phyloP scores from a whole-genome alignment of 2,329 filamentous ascomycete species.

The Aspergillus quadricinctus region DNA sequence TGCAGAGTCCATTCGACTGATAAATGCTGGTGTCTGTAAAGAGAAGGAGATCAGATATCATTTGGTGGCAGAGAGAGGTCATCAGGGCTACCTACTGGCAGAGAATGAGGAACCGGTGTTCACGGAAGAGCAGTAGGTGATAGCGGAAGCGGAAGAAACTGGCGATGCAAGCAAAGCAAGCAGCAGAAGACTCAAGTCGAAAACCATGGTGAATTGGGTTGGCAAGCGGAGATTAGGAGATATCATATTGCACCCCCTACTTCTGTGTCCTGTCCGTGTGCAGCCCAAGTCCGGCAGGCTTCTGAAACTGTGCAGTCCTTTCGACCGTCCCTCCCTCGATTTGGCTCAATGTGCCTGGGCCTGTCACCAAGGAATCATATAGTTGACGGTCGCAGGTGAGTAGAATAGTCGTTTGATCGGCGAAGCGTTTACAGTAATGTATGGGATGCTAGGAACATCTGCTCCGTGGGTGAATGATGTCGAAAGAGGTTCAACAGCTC shows the following conservation, averaged over 20 bases:
- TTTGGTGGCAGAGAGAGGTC: neutral
- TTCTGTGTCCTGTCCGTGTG: neutral
- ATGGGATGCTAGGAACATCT: neutral
- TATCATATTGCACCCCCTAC: neutral
- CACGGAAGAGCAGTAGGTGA: constrained; percentile 41
- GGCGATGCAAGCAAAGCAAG: constrained; percentile 24
- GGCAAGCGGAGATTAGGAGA: neutral
- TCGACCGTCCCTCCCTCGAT: neutral
- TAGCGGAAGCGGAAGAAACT: constrained; percentile 18
- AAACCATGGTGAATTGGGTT: constrained; percentile 17
- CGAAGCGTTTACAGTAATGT: neutral
- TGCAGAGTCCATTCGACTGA: constrained; percentile 46
- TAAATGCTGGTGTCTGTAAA: constrained; percentile 34
- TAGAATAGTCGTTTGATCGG: neutral
- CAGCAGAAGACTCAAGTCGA: constrained; percentile 15
- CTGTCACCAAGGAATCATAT: neutral
- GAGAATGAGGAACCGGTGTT: constrained; percentile 42
- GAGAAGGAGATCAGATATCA: constrained; percentile 3
- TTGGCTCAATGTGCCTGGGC: neutral
- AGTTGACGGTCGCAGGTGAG: neutral
- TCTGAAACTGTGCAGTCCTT: neutral
- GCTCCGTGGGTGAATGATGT: neutral
- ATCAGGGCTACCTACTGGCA: constrained; percentile 28
- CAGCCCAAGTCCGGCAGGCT: neutral
- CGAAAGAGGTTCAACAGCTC: neutral